These are phyloP conservation scores for Nakaseomyces bracarensis DNA, from an alignment of 1,139 yeast genomes.

Conservation along the genomic window DNA sequence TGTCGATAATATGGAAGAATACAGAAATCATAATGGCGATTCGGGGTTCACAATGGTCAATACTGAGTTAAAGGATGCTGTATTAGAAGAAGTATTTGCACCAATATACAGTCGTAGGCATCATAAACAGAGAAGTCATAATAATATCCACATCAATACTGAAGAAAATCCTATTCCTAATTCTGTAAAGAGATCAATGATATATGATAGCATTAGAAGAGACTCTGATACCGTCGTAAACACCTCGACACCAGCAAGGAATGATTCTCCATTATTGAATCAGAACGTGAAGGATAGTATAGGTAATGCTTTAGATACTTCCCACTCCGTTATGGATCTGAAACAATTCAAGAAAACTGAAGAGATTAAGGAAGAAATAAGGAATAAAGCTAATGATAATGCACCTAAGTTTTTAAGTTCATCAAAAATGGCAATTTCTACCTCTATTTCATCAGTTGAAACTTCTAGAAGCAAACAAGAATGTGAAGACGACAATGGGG, in stretches of 20 bases:
- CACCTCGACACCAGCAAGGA: conserved; percentile 6
- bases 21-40: conserved; percentile 8
- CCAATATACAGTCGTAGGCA: conserved; percentile 33
- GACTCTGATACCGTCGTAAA: conserved; percentile 20
- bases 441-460: neutral
- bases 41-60: conserved; percentile 61
- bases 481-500: conserved; percentile 15
- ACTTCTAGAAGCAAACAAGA: conserved; percentile 2
- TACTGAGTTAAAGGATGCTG: conserved; percentile 55
- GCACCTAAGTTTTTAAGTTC: neutral
- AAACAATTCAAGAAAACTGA: conserved; percentile 26
- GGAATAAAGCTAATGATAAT: neutral
- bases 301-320: conserved; percentile 23
- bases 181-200: conserved; percentile 11
- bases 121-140: conserved; percentile 7
- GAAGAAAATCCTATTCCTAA: neutral
- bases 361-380: conserved; percentile 5
- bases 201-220: conserved; percentile 17
- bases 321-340: conserved; percentile 28
- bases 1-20: conserved; percentile 2
- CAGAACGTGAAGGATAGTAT: conserved; percentile 21
- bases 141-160: conserved; percentile 10
- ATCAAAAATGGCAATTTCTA: conserved; percentile 2
- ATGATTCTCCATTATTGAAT: conserved; percentile 18
- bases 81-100: conserved; percentile 62